A percentile compares a stretch with the other conserved stretches of the same genome.
Conservation (phyloP, 768 basidiomycete genomes). For the Scleroderma citrinum region DNA sequence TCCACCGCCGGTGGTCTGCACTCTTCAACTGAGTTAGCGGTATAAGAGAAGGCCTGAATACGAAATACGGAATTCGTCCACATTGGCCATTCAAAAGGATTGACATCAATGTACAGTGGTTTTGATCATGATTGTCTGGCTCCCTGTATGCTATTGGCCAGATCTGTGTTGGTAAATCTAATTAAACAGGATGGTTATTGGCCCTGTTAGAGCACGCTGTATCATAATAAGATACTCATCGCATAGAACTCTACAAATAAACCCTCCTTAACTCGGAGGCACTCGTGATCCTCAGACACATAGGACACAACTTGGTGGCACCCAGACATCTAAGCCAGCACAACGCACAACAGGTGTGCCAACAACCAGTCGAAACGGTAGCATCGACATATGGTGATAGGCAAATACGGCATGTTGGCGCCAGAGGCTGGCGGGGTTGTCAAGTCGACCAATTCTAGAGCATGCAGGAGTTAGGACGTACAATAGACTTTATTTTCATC, state of each 20-base stretch:
- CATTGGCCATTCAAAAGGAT: background rate
- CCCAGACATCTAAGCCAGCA: constrained; percentile 85
- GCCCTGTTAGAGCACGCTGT: background rate
- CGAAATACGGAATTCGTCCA: background rate
- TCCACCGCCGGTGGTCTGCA: constrained; percentile 11
- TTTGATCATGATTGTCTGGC: no score
- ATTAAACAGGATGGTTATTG: no score
- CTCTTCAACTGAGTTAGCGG: constrained; percentile 34
- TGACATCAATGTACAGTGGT: no score
- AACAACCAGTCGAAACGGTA: constrained; percentile 77
- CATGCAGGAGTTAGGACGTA: constrained; percentile 32
- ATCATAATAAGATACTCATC: constrained; percentile 3
- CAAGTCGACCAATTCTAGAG: constrained; percentile 37
- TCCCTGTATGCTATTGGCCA: no score
- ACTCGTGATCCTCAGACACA: constrained; percentile 80
- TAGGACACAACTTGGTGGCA: constrained; percentile 77
- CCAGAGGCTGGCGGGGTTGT: constrained; percentile 13
- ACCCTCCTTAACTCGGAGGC: constrained; percentile 71
- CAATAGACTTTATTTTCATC: constrained; percentile 53
- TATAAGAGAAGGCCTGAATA: constrained; percentile 48
- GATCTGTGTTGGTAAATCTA: no score
- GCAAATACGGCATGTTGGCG: constrained; percentile 64
- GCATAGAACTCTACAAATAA: constrained; percentile 44
- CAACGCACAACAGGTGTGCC: constrained; percentile 79
- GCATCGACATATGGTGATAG: constrained; percentile 74